These are phyloP conservation scores for Cardamine chenopodiifolia DNA, from an alignment of 345 rosid species.

Conservation along the genomic window DNA sequence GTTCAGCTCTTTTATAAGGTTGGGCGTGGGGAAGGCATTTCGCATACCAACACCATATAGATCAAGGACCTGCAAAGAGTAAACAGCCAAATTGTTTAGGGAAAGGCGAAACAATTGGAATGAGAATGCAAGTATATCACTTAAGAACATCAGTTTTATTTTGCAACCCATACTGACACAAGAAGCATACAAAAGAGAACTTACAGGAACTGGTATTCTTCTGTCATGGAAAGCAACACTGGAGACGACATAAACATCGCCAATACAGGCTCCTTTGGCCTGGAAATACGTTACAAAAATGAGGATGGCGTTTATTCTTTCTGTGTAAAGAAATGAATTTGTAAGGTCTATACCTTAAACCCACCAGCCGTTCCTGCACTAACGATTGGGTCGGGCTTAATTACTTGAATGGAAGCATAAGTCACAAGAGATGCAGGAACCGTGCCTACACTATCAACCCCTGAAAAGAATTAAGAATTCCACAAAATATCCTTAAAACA, in stretches of 20 bases:
- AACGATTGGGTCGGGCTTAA: conserved; percentile 77
- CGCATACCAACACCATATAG: conserved; percentile 78
- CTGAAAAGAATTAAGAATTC: conserved; percentile 48
- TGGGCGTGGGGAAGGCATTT: conserved; percentile 63
- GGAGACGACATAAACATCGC: conserved; percentile 74
- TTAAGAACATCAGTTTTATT: background rate
- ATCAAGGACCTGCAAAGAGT: conserved; percentile 71
- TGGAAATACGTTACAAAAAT: conserved; percentile 24
- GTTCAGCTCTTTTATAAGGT: conserved; percentile 66
- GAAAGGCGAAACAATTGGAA: conserved; percentile 13
- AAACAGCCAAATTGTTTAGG: background rate
- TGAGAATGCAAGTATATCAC: background rate
- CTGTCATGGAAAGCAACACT: conserved; percentile 93
- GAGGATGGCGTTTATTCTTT: background rate
- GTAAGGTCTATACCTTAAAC: conserved; percentile 58
- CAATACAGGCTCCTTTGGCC: conserved; percentile 79
- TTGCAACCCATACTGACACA: background rate
- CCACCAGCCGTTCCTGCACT: conserved; percentile 98
- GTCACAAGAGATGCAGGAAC: conserved; percentile 83
- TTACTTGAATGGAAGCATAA: conserved; percentile 74
- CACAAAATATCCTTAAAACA: background rate
- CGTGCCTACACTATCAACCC: conserved; percentile 83
- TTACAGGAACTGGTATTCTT: conserved; percentile 92
- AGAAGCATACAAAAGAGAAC: conserved; percentile 1
- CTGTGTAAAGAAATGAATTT: too few species aligned